A percentile compares a stretch with the other conserved stretches of the same genome.
phyloP scores from a whole-genome alignment of 345 rosid species.

The Moricandia moricandioides region DNA sequence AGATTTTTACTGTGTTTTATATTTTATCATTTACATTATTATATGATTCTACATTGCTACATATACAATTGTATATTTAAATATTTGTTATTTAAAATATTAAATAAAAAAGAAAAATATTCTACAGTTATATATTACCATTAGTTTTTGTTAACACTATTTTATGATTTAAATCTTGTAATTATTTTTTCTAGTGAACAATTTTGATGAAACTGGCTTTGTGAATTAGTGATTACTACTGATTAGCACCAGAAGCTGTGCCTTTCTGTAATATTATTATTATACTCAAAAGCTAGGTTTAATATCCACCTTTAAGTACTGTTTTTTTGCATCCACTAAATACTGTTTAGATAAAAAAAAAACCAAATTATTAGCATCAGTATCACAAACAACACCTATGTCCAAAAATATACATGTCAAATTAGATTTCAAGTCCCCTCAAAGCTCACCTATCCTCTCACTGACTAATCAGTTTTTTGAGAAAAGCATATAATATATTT shows the following conservation, averaged over 20 bases:
- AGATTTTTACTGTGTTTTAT: background rate
- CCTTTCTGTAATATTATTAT: background rate
- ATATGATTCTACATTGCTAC: background rate
- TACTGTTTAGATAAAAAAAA: background rate
- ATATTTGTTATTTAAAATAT: background rate
- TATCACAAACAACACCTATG: conserved; percentile 13
- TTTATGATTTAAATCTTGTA: background rate
- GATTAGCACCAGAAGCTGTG: background rate
- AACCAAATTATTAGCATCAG: conserved; percentile 10
- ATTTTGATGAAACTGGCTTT: background rate
- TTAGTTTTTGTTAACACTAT: too few relatives aligned
- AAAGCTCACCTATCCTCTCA: conserved; percentile 18
- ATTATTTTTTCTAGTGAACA: background rate
- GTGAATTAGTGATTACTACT: background rate
- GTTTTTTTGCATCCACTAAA: background rate
- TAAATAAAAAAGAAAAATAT: too few relatives aligned
- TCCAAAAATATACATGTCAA: conserved; percentile 15
- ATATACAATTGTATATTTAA: background rate
- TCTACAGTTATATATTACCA: too few relatives aligned
- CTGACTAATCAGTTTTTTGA: background rate
- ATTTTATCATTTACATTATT: background rate
- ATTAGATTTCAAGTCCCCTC: conserved; percentile 27
- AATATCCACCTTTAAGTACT: background rate
- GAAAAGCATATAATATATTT: background rate
- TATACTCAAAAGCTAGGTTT: background rate